phyloP scores from a whole-genome alignment of 1,139 yeast genomes.

The Wickerhamiella pararugosa region DNA sequence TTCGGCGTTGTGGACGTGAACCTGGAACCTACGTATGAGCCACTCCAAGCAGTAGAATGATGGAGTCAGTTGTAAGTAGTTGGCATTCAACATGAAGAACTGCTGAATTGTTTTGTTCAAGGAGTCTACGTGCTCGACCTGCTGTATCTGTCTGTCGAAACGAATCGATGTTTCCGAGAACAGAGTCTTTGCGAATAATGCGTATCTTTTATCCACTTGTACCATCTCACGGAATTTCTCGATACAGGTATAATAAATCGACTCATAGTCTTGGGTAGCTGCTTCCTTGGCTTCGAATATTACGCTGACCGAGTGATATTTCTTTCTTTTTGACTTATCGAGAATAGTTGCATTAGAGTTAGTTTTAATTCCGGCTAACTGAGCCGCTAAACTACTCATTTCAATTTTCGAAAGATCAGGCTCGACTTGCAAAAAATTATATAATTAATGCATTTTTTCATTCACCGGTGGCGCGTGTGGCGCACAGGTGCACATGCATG shows the following conservation, averaged over 20 bases:
- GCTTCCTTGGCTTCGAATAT: conserved; percentile 80
- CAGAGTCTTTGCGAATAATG: conserved; percentile 50
- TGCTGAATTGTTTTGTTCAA: conserved; percentile 61
- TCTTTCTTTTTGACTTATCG: conserved; percentile 76
- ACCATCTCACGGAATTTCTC: conserved; percentile 68
- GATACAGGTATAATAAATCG: conserved; percentile 52
- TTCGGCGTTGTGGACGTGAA: conserved; percentile 71
- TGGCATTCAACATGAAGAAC: conserved; percentile 61
- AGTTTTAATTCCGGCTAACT: conserved; percentile 57
- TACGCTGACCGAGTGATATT: conserved; percentile 75
- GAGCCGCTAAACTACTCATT: conserved; percentile 53
- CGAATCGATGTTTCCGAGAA: conserved; percentile 68
- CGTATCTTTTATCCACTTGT: conserved; percentile 58
- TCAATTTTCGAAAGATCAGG: background rate
- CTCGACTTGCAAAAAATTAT: conserved; percentile 1
- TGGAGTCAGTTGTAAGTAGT: conserved; percentile 57
- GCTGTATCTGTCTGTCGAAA: conserved; percentile 59
- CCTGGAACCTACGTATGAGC: conserved; percentile 83
- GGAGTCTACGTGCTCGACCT: conserved; percentile 58
- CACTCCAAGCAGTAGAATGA: conserved; percentile 81
- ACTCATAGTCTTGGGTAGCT: conserved; percentile 82
- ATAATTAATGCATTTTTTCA: background rate
- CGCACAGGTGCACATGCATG: too few species aligned
- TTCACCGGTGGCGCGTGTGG: too few species aligned
- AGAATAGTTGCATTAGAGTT: conserved; percentile 59